Percentiles rank a stretch among this genome's conserved stretches.
Conservation (phyloP, 257 asterid genomes). For the Leptodermis oblonga region DNA sequence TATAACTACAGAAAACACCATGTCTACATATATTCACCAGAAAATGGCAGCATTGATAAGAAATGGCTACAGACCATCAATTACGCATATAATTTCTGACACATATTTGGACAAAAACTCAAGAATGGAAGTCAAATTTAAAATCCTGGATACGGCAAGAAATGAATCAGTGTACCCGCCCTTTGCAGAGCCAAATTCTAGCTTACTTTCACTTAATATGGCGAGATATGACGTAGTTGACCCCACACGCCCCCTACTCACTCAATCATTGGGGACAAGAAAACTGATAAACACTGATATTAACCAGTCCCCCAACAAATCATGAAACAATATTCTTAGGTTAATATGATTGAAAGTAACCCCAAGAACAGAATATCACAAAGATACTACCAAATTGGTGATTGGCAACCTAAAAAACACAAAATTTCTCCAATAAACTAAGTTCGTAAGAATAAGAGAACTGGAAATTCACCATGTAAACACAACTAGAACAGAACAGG, state of each 20-base stretch:
- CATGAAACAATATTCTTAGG: slow-evolving; percentile 1
- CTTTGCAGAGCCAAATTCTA: not conserved
- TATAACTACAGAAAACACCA: not conserved
- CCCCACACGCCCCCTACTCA: no score
- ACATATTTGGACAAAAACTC: not conserved
- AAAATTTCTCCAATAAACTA: not conserved
- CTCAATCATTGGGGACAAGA: slow-evolving; percentile 19
- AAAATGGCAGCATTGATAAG: not conserved
- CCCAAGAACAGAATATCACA: not conserved
- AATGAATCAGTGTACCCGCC: slow-evolving; percentile 18
- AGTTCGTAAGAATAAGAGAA: not conserved
- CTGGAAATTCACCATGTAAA: not conserved
- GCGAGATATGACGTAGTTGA: slow-evolving; percentile 7
- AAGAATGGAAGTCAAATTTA: slow-evolving; percentile 2
- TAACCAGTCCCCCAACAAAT: slow-evolving; percentile 16
- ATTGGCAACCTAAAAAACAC: not conserved
- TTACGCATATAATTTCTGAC: not conserved
- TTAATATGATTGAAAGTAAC: slow-evolving; percentile 1
- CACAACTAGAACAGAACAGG: slow-evolving; percentile 1
- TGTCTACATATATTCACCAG: not conserved
- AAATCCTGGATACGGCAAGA: not conserved
- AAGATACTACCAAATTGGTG: not conserved
- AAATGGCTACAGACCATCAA: not conserved
- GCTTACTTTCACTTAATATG: no score
- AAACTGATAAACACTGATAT: not conserved